Evolutionary conservation across 352 stramenopile genomes (phyloP).

Genomic region (Phytophthora nicotianae): DNA sequence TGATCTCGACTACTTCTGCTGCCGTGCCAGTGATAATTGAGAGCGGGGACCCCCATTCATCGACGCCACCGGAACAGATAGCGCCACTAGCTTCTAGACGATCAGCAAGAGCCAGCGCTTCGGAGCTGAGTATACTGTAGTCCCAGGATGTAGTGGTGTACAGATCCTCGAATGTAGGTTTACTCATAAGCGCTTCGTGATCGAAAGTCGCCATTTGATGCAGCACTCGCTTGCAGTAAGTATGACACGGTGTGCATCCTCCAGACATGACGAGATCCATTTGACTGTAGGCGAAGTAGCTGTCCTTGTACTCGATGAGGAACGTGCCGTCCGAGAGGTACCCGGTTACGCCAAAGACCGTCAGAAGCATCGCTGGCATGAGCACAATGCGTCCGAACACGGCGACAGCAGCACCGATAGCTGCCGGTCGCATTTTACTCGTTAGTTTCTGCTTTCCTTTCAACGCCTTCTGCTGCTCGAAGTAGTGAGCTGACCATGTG

Average conservation of each 20-base stretch:
- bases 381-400: slow-evolving; percentile 34
- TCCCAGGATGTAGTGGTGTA: slow-evolving; percentile 23
- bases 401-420: slow-evolving; percentile 25
- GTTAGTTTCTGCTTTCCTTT: slow-evolving; percentile 20
- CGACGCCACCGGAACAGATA: slow-evolving; percentile 29
- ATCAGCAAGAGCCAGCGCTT: slow-evolving; percentile 14
- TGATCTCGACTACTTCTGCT: slow-evolving; percentile 25
- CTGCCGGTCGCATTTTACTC: slow-evolving; percentile 29
- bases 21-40: slow-evolving; percentile 28
- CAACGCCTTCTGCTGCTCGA: slow-evolving; percentile 24
- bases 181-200: slow-evolving; percentile 32
- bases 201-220: slow-evolving; percentile 30
- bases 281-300: slow-evolving; percentile 35
- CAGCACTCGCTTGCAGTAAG: slow-evolving; percentile 21
- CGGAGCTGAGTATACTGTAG: slow-evolving; percentile 14
- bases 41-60: slow-evolving; percentile 30
- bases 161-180: slow-evolving; percentile 29
- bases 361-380: slow-evolving; percentile 31
- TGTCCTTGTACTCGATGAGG: slow-evolving; percentile 32
- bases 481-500: slow-evolving; percentile 31
- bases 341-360: slow-evolving; percentile 21
- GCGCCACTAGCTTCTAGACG: slow-evolving; percentile 20
- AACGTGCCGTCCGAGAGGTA: slow-evolving; percentile 28
- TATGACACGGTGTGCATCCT: slow-evolving; percentile 23
- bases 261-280: slow-evolving; percentile 34